Evolutionary conservation across 176 grass and related monocot genomes (phyloP).

Genomic region (Avena eriantha): DNA sequence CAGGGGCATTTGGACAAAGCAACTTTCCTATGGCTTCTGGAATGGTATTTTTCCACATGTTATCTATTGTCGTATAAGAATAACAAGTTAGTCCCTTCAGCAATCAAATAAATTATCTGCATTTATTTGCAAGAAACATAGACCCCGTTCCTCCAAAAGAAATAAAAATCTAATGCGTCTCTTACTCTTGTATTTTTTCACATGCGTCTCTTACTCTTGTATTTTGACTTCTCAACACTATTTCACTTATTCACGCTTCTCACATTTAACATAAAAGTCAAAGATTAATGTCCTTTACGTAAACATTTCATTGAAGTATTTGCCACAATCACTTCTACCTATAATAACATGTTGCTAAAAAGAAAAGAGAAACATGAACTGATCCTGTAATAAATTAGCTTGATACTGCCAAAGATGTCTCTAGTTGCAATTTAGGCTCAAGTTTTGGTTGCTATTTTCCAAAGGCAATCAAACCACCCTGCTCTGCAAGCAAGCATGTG

Average conservation of each 20-base stretch:
- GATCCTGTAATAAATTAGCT: constrained; percentile 14
- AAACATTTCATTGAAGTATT: constrained; percentile 2
- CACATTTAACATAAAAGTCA: not conserved
- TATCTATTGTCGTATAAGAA: constrained; percentile 30
- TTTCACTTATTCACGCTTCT: constrained; percentile 1
- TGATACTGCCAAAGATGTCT: constrained; percentile 8
- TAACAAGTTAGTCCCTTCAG: not conserved
- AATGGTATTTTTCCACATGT: constrained; percentile 60
- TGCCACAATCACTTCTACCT: not conserved
- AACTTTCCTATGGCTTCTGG: constrained; percentile 63
- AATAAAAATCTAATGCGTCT: no score
- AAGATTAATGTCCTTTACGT: not conserved
- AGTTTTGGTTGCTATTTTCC: not conserved
- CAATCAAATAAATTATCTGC: not conserved
- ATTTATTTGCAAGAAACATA: constrained; percentile 24
- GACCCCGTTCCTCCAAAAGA: not conserved
- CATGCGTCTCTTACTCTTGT: constrained; percentile 10
- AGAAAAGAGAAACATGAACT: not conserved
- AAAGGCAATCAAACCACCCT: not conserved
- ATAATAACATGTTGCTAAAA: not conserved
- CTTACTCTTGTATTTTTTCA: no score
- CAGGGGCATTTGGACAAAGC: constrained; percentile 69
- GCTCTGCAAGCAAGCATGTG: constrained; percentile 15
- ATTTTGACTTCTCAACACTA: not conserved
- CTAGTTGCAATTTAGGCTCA: constrained; percentile 14